Base-by-base conservation (phyloP, 129 eudicot species). In the Flaveria trinervia region DNA sequence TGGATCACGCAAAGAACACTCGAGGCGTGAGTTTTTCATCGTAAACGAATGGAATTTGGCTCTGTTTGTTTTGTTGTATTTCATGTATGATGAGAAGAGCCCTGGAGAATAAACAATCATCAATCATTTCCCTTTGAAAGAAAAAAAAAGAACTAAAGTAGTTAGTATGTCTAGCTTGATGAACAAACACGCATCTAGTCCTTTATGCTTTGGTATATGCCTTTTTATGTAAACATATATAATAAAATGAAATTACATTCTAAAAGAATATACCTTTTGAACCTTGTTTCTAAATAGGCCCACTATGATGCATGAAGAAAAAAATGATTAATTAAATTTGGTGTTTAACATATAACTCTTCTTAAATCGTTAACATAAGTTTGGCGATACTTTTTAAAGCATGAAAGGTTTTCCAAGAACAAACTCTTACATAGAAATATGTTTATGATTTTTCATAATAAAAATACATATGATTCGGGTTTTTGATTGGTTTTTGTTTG, bases 121-220 rank as follows among this genome's bases (percentile, higher is more conserved):
- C 17, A 52, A 33, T 60, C 12, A 46, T 49, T 64, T 61, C 22
- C 48, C 25, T 72, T 14, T 45, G 45, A 48, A 66, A 44, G 43
- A 59, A 46, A 25, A 61, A 61, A 73, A 26, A 66, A 51, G 56
- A 68, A 61, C 65, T 15, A 33, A 55, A 9, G 44, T n/a, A 14
- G 70, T 68, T 67, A 17, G 51, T 67, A 54, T 45, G 41, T 68
- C 84, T 17, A 61, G 43, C n/a, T 41, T 74, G 70, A 80, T 44
- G 44, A 54, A 57, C 62, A 65, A 78, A 78, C 60, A 60, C 71
- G 62, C 72, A 61, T 30, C 71, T 46, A 59, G n/a, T 14, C 36
- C 61, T 65, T 66, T 73, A 74, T 80, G 72, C 84, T 48, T 30
- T 74, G 75, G 84, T 66, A 80, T 80, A 80, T 80, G n/a, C 84